phyloP scores from a whole-genome alignment of 2,329 filamentous ascomycete genomes.

The Neofusicoccum laricinum region DNA sequence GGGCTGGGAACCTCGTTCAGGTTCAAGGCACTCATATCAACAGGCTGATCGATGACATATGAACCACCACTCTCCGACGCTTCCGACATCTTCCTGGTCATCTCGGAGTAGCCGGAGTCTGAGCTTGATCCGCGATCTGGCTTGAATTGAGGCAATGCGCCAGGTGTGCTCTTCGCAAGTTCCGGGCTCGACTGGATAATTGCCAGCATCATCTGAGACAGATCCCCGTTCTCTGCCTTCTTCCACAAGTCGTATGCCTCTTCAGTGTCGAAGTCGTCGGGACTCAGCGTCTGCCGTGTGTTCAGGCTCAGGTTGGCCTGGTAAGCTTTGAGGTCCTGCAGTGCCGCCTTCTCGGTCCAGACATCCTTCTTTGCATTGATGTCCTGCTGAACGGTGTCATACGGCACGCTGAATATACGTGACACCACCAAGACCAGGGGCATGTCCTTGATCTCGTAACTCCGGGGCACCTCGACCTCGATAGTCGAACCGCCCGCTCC shows the following conservation, averaged over 20 bases:
- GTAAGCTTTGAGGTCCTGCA: slow-evolving; percentile 90
- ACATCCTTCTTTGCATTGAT: slow-evolving; percentile 75
- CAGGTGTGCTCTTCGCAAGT: slow-evolving; percentile 71
- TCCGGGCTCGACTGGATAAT: slow-evolving; percentile 84
- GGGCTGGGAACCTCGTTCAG: slow-evolving; percentile 42
- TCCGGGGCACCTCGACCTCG: slow-evolving; percentile 79
- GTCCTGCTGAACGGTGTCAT: slow-evolving; percentile 78
- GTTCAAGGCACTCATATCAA: slow-evolving; percentile 65
- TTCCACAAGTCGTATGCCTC: slow-evolving; percentile 90
- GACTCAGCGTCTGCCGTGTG: slow-evolving; percentile 71
- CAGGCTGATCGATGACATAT: slow-evolving; percentile 63
- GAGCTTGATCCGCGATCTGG: slow-evolving; percentile 34
- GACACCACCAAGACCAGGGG: slow-evolving; percentile 83
- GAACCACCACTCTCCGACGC: slow-evolving; percentile 45
- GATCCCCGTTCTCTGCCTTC: slow-evolving; percentile 78
- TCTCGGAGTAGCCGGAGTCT: slow-evolving; percentile 44
- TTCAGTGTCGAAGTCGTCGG: slow-evolving; percentile 84
- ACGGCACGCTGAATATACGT: slow-evolving; percentile 77
- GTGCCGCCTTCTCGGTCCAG: slow-evolving; percentile 90
- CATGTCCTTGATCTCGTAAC: slow-evolving; percentile 96
- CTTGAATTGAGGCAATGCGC: slow-evolving; percentile 57
- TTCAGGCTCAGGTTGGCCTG: slow-evolving; percentile 83
- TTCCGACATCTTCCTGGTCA: slow-evolving; percentile 46
- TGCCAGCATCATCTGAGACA: slow-evolving; percentile 91
- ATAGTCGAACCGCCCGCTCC: slow-evolving; percentile 63